Base-by-base conservation (phyloP, 2,329 filamentous ascomycete genomes). In the Fusarium phyllophilum region DNA sequence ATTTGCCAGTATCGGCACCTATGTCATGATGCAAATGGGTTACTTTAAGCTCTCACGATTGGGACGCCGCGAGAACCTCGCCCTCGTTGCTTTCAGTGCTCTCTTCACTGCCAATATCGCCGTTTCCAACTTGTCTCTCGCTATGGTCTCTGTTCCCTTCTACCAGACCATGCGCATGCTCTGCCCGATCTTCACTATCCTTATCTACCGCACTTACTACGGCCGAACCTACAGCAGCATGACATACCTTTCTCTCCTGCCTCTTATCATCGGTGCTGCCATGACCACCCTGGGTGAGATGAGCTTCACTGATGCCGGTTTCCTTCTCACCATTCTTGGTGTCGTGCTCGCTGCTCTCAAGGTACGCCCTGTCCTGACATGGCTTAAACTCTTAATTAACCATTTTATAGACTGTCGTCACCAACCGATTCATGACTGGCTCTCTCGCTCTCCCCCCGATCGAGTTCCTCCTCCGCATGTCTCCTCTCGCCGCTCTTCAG, bases 51-150 rank as follows among this genome's bases (percentile, higher is more conserved):
- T 89, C 59, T 87, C 88, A 17, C 84, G 84, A 64, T 82, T 91
- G 44, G 85, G 84, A 8, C 83, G 83, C 36, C 85, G 84, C 36
- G 88, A 91, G 78, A 86, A 89, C 78, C 79, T 89, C 46, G 84
- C 86, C n/a, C 84, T 90, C 45, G 81, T 89, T 38, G 84, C 86
- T 52, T 91, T 91, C 79, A 91, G 89, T 41, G 83, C 87, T 45
- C 84, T 91, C 13, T 91, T 90, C 80, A 91, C 89, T 22, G 84
- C 89, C 78, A 91, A 91, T 80, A 90, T 91, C 74, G 89, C 89
- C 66, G 86, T 90, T 51, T 90, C 88, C n/a, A 91, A 91, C 80
- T 84, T 90, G 31, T 90, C 89, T n/a, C 84, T 91, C 42, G 84
- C 83, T 68, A 86, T 89, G 85, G 89, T 90, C 42, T 91, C 89